Evolutionary conservation across 169 alveolate species (phyloP).

Genomic region (Ichthyophthirius multifiliis): DNA sequence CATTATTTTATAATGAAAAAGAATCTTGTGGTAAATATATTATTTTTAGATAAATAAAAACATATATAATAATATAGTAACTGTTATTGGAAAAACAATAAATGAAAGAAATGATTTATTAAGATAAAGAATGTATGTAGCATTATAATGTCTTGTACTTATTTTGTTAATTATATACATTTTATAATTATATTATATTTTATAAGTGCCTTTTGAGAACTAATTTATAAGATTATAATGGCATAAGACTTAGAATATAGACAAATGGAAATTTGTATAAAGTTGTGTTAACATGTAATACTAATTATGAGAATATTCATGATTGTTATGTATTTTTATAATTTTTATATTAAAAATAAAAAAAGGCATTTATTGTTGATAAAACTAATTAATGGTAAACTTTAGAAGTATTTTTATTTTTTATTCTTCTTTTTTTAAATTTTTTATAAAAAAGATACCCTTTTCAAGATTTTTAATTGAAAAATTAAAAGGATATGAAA

Average conservation of each 20-base stretch:
- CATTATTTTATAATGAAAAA: background rate
- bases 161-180: too few relatives aligned
- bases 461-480: slow-evolving; percentile 3
- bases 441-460: background rate
- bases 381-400: slow-evolving; percentile 6
- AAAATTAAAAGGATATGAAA: background rate
- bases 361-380: background rate
- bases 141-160: background rate
- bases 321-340: background rate
- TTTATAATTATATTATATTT: too few relatives aligned
- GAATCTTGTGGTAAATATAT: background rate
- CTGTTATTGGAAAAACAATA: background rate
- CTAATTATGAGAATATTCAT: background rate
- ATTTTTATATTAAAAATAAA: background rate
- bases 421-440: background rate
- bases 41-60: background rate
- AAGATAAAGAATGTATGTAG: slow-evolving; percentile 11
- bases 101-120: slow-evolving; percentile 6
- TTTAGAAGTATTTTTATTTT: background rate
- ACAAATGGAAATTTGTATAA: slow-evolving; percentile 18
- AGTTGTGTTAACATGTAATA: background rate
- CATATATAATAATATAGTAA: background rate
- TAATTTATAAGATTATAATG: background rate
- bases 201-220: background rate
- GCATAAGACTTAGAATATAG: background rate